A percentile compares a stretch with the other conserved stretches of the same genome.
Evolutionary conservation across 805 yeast species (phyloP).

Genomic region (Kregervanrija pseudodelftensis): DNA sequence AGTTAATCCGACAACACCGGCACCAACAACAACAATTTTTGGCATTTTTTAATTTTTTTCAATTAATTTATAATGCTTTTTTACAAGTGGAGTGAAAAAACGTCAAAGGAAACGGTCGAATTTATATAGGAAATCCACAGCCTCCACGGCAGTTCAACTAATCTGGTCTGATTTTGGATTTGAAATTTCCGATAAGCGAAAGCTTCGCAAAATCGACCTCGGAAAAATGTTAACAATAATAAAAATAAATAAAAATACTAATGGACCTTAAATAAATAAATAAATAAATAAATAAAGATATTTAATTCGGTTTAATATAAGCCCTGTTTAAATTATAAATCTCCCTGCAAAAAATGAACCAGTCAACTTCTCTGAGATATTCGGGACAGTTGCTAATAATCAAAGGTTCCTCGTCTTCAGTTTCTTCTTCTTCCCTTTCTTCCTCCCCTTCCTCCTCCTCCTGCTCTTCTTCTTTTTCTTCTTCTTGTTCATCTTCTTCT

Average conservation of each 20-base stretch:
- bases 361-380: slow-evolving; percentile 63
- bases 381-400: slow-evolving; percentile 26
- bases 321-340: slow-evolving; percentile 71
- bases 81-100: no score
- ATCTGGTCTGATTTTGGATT: no score
- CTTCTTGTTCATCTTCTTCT: not conserved
- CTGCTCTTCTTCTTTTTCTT: slow-evolving; percentile 7
- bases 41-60: slow-evolving; percentile 8
- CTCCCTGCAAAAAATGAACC: slow-evolving; percentile 83
- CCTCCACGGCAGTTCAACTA: no score
- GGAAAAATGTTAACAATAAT: not conserved
- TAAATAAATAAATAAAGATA: not conserved
- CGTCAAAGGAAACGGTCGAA: no score
- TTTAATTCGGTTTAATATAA: slow-evolving; percentile 35
- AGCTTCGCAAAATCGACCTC: no score
- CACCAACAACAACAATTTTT: slow-evolving; percentile 25
- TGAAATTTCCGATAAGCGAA: no score
- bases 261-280: not conserved
- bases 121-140: no score
- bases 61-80: no score
- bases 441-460: not conserved
- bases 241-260: not conserved
- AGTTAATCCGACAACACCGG: slow-evolving; percentile 54
- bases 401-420: slow-evolving; percentile 3
- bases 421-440: slow-evolving; percentile 11